Conservation (phyloP, 371 early-diverging fungal genomes). For the Umbelopsis sp. region DNA sequence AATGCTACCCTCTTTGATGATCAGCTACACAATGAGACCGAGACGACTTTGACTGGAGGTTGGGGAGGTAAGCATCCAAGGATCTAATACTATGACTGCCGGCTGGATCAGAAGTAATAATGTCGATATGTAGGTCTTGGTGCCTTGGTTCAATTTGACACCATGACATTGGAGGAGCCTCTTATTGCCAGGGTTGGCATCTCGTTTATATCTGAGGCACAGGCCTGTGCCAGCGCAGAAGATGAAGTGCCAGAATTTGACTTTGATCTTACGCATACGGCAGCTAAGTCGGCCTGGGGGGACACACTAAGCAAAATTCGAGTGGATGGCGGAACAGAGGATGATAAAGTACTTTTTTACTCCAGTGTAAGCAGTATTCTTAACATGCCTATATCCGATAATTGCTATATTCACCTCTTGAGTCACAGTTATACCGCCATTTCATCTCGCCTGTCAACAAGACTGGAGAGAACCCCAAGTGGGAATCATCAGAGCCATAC, state of each 20-base stretch:
- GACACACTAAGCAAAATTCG: constrained; percentile 2
- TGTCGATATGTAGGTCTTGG: neutral
- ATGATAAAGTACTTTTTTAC: constrained; percentile 1
- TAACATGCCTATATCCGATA: neutral
- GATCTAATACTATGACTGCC: too few relatives aligned
- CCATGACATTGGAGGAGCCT: neutral
- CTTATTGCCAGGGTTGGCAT: constrained; percentile 14
- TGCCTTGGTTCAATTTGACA: neutral
- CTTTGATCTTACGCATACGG: neutral
- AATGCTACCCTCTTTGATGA: neutral
- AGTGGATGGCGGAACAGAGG: neutral
- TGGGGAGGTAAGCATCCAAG: neutral
- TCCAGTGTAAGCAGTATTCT: neutral
- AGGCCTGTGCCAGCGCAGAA: constrained; percentile 16
- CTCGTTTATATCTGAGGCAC: constrained; percentile 10
- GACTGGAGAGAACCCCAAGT: constrained; percentile 19
- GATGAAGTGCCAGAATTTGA: constrained; percentile 4
- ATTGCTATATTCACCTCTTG: neutral
- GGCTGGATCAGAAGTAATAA: neutral
- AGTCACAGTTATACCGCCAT: constrained; percentile 9
- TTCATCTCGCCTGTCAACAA: constrained; percentile 20
- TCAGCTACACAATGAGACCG: neutral
- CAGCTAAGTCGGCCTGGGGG: neutral
- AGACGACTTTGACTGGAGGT: neutral
- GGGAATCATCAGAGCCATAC: constrained; percentile 16